A percentile compares a stretch with the other conserved stretches of the same genome.
phyloP scores from a whole-genome alignment of 192 early-diverging fungal genomes.

The Linderina pennispora region DNA sequence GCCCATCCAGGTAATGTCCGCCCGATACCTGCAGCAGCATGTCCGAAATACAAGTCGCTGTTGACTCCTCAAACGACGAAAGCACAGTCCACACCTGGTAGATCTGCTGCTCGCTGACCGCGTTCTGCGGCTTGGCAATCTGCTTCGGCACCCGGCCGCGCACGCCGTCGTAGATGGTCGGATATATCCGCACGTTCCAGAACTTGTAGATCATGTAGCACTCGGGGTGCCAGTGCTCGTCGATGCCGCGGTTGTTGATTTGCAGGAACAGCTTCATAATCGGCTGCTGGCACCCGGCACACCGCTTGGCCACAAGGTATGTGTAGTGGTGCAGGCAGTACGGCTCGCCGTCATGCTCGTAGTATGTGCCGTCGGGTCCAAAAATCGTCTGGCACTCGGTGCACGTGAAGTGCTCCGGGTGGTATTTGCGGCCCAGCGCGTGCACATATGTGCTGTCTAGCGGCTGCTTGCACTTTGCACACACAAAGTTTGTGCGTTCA shows the following conservation, averaged over 20 bases:
- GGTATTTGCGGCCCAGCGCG: conserved; percentile 89
- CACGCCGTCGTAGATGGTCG: conserved; percentile 39
- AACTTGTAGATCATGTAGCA: conserved; percentile 99
- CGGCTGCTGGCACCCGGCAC: conserved; percentile 92
- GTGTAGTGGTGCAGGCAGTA: conserved; percentile 97
- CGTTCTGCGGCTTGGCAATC: conserved; percentile 35
- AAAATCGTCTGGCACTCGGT: conserved; percentile 87
- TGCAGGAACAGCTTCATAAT: conserved; percentile 97
- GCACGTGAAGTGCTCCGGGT: conserved; percentile 97
- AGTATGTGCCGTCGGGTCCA: conserved; percentile 93
- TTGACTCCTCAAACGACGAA: conserved; percentile 93
- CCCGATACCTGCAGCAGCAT: conserved; percentile 90
- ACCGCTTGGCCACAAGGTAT: conserved; percentile 79
- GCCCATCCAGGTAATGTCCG: conserved; percentile 72
- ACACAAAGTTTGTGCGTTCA: conserved; percentile 44
- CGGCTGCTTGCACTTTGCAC: conserved; percentile 75
- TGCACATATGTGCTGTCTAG: conserved; percentile 88
- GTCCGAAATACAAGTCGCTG: conserved; percentile 90
- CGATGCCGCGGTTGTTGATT: conserved; percentile 65
- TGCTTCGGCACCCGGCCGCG: conserved; percentile 45
- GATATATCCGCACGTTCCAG: conserved; percentile 47
- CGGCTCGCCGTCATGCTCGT: conserved; percentile 87
- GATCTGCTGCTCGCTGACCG: conserved; percentile 74
- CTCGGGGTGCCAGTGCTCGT: conserved; percentile 97
- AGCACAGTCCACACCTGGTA: conserved; percentile 86